Evolutionary conservation across 192 early-diverging fungal species (phyloP).

Genomic region (Coemansia sp.): DNA sequence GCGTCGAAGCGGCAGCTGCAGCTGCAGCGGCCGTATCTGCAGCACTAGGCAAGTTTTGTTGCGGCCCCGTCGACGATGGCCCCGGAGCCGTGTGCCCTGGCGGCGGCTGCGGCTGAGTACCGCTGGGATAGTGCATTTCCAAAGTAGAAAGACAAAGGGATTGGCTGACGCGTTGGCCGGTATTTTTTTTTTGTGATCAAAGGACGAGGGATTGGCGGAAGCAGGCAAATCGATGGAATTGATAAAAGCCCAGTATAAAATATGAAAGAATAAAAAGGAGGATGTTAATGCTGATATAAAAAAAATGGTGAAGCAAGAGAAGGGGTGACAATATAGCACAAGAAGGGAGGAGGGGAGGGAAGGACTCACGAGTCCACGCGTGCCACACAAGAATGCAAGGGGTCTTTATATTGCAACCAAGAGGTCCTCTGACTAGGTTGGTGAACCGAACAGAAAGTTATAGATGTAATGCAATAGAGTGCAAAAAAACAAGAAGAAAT

Average conservation of each 20-base stretch:
- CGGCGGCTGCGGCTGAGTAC: background rate
- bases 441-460: background rate
- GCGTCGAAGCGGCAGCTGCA: background rate
- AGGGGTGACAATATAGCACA: background rate
- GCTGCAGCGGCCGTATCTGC: background rate
- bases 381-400: constrained; percentile 6
- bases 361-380: background rate
- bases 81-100: background rate
- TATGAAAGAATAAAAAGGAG: background rate
- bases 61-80: background rate
- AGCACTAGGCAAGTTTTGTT: background rate
- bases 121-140: background rate
- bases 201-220: background rate
- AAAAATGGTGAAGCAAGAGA: background rate
- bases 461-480: background rate
- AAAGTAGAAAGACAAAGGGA: background rate
- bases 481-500: background rate
- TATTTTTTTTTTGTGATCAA: background rate
- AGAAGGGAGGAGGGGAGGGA: background rate
- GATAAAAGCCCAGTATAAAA: background rate
- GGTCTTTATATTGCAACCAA: background rate
- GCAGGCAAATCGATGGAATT: background rate
- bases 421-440: background rate
- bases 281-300: background rate
- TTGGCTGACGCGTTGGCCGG: background rate